Base-by-base conservation (phyloP, 495 filamentous ascomycete species). In the Hamigera avellanea region DNA sequence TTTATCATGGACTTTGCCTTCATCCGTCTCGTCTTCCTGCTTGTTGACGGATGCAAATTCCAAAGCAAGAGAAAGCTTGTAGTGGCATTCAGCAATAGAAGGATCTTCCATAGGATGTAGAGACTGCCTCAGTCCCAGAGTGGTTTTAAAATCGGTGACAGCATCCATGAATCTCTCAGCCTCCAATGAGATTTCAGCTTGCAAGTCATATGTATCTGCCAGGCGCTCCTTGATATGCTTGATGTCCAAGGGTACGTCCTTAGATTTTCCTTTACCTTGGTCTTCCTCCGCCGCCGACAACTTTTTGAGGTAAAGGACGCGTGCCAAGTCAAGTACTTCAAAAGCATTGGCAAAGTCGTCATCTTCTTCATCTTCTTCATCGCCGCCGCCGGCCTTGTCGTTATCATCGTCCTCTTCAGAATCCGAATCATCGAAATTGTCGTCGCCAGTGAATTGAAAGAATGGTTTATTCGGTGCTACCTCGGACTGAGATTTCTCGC, bases 401-500 rank as follows among this genome's bases (percentile, higher is more conserved):
- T 52, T 57, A 8, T 64, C 69, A 14, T 66, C 73, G 19, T 78
- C 81, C 18, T 87, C 86, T 1, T 78, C 80, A n/a, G n/a, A n/a
- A 32, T 86, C 81, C 1, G 69, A 73, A 33, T 76, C 75, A 25
- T 84, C 85, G 59, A 81, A 94, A 49, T 93, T 87, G 56, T 95
- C 89, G 45, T 95, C 91, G 29, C 93, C 93, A 1, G 78, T 83
- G 48, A 96, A 93, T 42, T 91, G 83, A 55, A 98, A 95, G 34
- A 81, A 74, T 1, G 84, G 72, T 55, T 86, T 89, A 41, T 66
- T 73, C 27, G 52, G 54, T 31, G 28, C 49, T 8, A 46, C 53
- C 40, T 55, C 59, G 12, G 57, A 58, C 9, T 60, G 54, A 19
- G 57, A 45, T 36, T 63, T 54, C 25, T 53, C 56, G 18, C 61